Base-by-base conservation (phyloP, 192 early-diverging fungal species). In the Coemansia sp. region DNA sequence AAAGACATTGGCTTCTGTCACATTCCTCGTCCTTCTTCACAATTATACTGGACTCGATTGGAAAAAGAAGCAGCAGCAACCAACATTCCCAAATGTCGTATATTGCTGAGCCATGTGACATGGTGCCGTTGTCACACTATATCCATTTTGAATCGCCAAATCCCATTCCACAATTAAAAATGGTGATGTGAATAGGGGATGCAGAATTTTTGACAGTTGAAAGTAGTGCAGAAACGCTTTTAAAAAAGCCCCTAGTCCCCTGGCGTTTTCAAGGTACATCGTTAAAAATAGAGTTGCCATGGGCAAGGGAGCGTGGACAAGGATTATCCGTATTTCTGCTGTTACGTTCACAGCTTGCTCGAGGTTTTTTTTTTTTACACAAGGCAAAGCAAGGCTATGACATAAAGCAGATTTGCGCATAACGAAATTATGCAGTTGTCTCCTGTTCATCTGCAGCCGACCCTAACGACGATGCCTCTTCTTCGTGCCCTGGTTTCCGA, bases 241-340 rank as follows among this genome's bases (percentile, higher is more conserved):
- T 20, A 20, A 46, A 46, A 46, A 45, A 20, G 43, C 4, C n/a
- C n/a, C 48, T 12, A 51, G 9, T 40, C 39, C 16, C 39, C 9
- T 40, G 39, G 5, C 7, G 7, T 12, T 16, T 16, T 51, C 10
- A 6, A 8, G 21, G 48, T 23, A 25, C 48, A 51, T 25, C 21
- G 48, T 26, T 51, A 51, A 51, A 51, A 51, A 51, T 51, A 51
- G 48, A 26, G 20, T 18, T 46, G 43, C 16, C 15, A 46, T n/a
- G n/a, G 20, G 43, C 12, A 46, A 46, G 39, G 39, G 16, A n/a
- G n/a, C n/a, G n/a, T 37, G 35, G 35, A 7, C 35, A 37, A 12
- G 35, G 4, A 12, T 3, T 10, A 10, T 6, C 35, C 35, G 5
- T 6, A 12, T 37, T 37, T 37, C 5, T 37, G n/a, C 43, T 20